Evolutionary conservation across 2,329 filamentous ascomycete species (phyloP).

Genomic region (Coniosporium tulheliwenetii): DNA sequence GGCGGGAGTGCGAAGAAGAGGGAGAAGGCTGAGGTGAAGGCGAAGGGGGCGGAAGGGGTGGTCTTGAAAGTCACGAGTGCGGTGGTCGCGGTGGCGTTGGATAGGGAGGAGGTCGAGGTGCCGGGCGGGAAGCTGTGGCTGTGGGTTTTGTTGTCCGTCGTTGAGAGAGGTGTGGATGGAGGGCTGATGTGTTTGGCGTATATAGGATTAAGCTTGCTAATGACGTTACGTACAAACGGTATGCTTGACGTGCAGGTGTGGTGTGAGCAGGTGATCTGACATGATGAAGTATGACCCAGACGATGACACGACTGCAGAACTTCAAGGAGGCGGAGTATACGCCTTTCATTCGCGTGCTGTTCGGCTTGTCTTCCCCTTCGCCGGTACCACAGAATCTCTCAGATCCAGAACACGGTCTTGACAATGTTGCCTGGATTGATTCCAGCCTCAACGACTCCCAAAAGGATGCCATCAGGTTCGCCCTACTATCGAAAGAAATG

Average conservation of each 20-base stretch:
- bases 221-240: conserved; percentile 50
- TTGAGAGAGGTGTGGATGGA: conserved; percentile 1
- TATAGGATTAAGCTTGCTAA: conserved; percentile 49
- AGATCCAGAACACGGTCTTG: conserved; percentile 20
- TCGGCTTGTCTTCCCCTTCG: conserved; percentile 40
- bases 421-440: conserved; percentile 37
- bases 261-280: conserved; percentile 2
- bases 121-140: conserved; percentile 45
- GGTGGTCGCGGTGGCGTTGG: conserved; percentile 50
- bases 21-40: conserved; percentile 55
- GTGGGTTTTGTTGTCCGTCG: conserved; percentile 25
- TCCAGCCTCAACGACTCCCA: conserved; percentile 44
- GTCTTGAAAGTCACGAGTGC: conserved; percentile 47
- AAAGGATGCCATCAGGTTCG: conserved; percentile 57
- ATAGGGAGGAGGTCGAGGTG: conserved; percentile 43
- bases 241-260: conserved; percentile 7
- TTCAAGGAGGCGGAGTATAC: conserved; percentile 39
- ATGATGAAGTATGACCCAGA: conserved; percentile 40
- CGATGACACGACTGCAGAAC: conserved; percentile 43
- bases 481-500: conserved; percentile 64
- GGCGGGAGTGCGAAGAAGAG: conserved; percentile 54
- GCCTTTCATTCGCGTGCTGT: conserved; percentile 42
- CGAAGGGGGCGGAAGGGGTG: conserved; percentile 53
- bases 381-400: conserved; percentile 29
- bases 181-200: conserved; percentile 15